These are phyloP conservation scores for Fraxinus angustifolia DNA, from an alignment of 305 asterid species.

Conservation along the genomic window DNA sequence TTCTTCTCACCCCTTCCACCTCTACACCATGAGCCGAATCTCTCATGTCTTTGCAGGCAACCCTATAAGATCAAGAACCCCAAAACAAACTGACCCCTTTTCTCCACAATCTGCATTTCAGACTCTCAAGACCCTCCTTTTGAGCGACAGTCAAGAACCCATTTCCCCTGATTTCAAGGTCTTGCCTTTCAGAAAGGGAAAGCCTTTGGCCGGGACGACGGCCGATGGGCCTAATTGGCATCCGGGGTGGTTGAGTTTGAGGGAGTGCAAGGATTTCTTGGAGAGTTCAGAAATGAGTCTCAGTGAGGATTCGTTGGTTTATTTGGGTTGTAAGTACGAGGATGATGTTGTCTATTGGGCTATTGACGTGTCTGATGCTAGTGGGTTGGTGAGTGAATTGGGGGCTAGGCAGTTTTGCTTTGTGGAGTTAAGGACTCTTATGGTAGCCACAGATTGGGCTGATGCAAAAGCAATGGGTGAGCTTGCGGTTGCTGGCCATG, in stretches of 20 bases:
- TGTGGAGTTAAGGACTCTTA: constrained; percentile 88
- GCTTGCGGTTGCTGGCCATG: constrained; percentile 90
- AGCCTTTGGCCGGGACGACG: constrained; percentile 66
- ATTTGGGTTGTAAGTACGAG: constrained; percentile 59
- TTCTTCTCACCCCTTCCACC: neutral
- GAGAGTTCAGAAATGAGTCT: constrained; percentile 52
- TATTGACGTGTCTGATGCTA: constrained; percentile 71
- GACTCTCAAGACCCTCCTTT: constrained; percentile 58
- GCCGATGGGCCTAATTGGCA: constrained; percentile 55
- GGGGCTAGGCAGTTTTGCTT: constrained; percentile 64
- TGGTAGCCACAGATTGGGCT: constrained; percentile 98
- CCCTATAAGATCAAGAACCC: constrained; percentile 55
- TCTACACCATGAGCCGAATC: constrained; percentile 34
- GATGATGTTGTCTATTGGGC: constrained; percentile 83
- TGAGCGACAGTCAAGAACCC: constrained; percentile 35
- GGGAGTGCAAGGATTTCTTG: constrained; percentile 59
- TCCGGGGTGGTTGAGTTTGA: constrained; percentile 61
- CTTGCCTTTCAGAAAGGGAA: constrained; percentile 77
- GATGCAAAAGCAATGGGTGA: constrained; percentile 70
- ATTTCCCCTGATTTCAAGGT: constrained; percentile 63
- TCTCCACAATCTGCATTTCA: constrained; percentile 71
- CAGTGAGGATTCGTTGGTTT: constrained; percentile 66
- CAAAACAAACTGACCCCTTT: constrained; percentile 46
- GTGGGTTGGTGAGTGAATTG: constrained; percentile 49
- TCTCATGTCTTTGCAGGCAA: constrained; percentile 78